Evolutionary conservation across 2,329 filamentous ascomycete genomes (phyloP), one percentile per base, ranked within the genome.

Genomic region (Fusarium xyrophilum): DNA sequence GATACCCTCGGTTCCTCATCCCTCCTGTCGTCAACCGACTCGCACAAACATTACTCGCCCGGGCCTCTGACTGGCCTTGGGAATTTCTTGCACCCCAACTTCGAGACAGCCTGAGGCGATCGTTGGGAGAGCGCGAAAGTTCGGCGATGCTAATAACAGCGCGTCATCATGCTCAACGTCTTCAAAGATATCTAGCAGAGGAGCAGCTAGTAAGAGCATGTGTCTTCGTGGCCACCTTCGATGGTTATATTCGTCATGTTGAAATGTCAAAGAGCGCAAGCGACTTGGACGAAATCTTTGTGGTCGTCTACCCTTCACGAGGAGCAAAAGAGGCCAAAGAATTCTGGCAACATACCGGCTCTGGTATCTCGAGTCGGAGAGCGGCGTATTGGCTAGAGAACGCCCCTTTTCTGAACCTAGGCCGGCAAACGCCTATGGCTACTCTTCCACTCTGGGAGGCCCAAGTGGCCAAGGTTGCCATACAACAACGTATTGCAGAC

Each of bases 311-410:
- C 23, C 62, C 72, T 3, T 23, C 44, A 3, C 25, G 44, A 4
- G 23, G 75, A 14, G 60, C 50, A 4, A 43, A 28, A 7, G 70
- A 75, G 25, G 74, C 70, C n/a, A 74, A 74, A 43, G 65, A 64
- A 11, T 77, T 76, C 32, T 77, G 74, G 75, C 73, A 75, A 21
- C 74, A 77, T 48, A 73, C 75, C 1, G 75, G 75, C 0, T 73
- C 62, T 21, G 75, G 75, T 10, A 58, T 76, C 32, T 76, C 75
- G n/a, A 76, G 71, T 40, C 72, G 75, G 38, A 69, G 61, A 32
- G 75, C 75, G 4, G 38, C 40, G 6, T 68, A 64, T 32, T 77
- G 75, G 75, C 21, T 70, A 11, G 65, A 71, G 7, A 63, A 71
- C 13, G 70, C 74, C 1, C 56, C 62, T 2, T 74, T 73, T 32